phyloP scores from a whole-genome alignment of 257 asterid genomes.

The Plantago major region DNA sequence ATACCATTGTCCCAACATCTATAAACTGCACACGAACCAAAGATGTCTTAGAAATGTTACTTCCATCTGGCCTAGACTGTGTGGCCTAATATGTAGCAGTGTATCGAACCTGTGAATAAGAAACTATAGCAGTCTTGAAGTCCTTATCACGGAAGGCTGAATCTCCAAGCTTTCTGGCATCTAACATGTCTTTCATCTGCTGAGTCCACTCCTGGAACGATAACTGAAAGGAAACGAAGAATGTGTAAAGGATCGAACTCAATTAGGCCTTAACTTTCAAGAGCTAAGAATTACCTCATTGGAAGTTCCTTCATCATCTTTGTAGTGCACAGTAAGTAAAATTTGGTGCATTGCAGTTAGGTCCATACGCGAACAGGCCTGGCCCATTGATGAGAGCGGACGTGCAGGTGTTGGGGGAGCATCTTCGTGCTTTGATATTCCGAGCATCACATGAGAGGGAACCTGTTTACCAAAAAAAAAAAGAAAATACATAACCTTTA shows the following conservation, averaged over 20 bases:
- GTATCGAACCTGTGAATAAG: constrained; percentile 65
- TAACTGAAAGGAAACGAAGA: constrained; percentile 36
- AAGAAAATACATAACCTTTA: not conserved
- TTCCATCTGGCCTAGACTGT: not conserved
- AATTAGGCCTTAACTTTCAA: not conserved
- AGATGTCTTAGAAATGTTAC: not conserved
- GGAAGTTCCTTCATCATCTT: constrained; percentile 52
- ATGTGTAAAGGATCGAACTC: too few relatives aligned
- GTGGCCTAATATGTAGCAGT: too few relatives aligned
- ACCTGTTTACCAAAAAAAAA: constrained; percentile 30
- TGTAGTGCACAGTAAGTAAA: constrained; percentile 36
- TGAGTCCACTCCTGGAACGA: constrained; percentile 71
- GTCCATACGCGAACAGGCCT: constrained; percentile 78
- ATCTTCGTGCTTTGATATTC: constrained; percentile 45
- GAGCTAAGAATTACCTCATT: constrained; percentile 34
- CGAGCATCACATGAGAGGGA: constrained; percentile 49
- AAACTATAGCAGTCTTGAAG: constrained; percentile 63
- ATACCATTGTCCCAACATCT: constrained; percentile 83
- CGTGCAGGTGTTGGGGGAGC: constrained; percentile 43
- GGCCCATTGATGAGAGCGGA: constrained; percentile 57
- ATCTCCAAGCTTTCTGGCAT: constrained; percentile 84
- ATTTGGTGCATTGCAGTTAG: constrained; percentile 77
- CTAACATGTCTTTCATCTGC: constrained; percentile 80
- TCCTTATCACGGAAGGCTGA: constrained; percentile 81
- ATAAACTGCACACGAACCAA: constrained; percentile 44